These are phyloP conservation scores for Salmacisia buchloeana DNA, from an alignment of 1,284 basidiomycete species.

Conservation along the genomic window DNA sequence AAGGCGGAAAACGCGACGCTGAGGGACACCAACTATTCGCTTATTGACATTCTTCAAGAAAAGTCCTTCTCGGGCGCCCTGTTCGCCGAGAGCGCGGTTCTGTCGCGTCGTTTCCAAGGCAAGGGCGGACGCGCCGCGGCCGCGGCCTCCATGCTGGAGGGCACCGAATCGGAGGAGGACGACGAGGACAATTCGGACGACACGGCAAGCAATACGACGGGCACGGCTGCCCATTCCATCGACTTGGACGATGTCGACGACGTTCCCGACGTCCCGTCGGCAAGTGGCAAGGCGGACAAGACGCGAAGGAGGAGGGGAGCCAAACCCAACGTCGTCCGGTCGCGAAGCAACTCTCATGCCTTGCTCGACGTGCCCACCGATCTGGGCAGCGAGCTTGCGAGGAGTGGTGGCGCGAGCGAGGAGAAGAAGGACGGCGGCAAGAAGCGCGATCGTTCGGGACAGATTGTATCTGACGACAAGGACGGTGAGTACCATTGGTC, in stretches of 20 bases:
- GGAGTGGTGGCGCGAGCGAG: constrained; percentile 66
- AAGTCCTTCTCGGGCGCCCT: constrained; percentile 39
- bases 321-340: neutral
- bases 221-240: no score
- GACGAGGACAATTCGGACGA: constrained; percentile 19
- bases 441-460: constrained; percentile 18
- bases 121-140: neutral
- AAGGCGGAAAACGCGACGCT: constrained; percentile 24
- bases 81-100: constrained; percentile 33
- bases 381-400: constrained; percentile 71
- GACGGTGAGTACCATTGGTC: constrained; percentile 2
- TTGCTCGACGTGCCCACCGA: constrained; percentile 16
- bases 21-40: constrained; percentile 35
- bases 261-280: constrained; percentile 32
- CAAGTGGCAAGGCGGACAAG: constrained; percentile 13
- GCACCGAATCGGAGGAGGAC: constrained; percentile 17
- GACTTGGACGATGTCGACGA: constrained; percentile 29
- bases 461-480: constrained; percentile 20
- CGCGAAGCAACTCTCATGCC: constrained; percentile 9
- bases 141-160: neutral
- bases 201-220: no score
- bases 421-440: constrained; percentile 60
- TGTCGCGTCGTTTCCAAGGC: constrained; percentile 13
- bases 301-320: constrained; percentile 9
- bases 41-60: constrained; percentile 37